A percentile compares a stretch with the other conserved stretches of the same genome.
These are phyloP conservation scores for Phytopythium sindhum DNA, from an alignment of 352 stramenopile species.

Conservation along the genomic window DNA sequence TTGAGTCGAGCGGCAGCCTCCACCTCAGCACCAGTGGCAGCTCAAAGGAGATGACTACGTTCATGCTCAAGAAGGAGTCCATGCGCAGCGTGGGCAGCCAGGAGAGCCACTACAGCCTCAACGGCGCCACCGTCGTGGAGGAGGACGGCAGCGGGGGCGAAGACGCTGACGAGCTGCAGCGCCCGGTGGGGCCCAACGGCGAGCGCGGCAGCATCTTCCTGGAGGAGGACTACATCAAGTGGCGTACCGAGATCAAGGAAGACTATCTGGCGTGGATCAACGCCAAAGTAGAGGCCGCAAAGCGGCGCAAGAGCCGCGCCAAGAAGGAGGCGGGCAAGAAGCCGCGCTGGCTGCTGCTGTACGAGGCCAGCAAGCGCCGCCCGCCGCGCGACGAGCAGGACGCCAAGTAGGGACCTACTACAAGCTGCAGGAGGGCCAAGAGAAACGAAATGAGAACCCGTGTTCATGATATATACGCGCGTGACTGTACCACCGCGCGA, in stretches of 20 bases:
- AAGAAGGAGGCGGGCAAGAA: constrained; percentile 63
- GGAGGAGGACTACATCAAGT: constrained; percentile 58
- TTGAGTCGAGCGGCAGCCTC: constrained; percentile 16
- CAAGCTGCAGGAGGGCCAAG: not conserved
- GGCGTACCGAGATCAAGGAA: constrained; percentile 69
- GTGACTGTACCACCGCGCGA: too few species aligned
- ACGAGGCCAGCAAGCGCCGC: constrained; percentile 52
- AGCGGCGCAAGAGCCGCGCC: constrained; percentile 31
- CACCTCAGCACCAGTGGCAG: not conserved
- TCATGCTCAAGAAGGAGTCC: constrained; percentile 22
- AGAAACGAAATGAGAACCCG: not conserved
- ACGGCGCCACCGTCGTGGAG: constrained; percentile 11
- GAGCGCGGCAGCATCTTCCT: constrained; percentile 39
- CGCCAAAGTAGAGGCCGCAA: constrained; percentile 52
- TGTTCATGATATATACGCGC: constrained; percentile 2
- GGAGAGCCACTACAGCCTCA: constrained; percentile 9
- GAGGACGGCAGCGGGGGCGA: constrained; percentile 18
- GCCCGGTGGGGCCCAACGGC: not conserved
- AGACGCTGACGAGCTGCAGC: not conserved
- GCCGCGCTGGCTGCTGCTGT: constrained; percentile 64
- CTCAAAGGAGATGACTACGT: not conserved
- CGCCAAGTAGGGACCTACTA: constrained; percentile 8
- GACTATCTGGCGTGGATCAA: constrained; percentile 73
- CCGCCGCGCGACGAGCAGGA: constrained; percentile 11
- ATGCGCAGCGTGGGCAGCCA: constrained; percentile 23